phyloP scores from a whole-genome alignment of 108 stramenopile genomes.

The Discostella stelligeroides region DNA sequence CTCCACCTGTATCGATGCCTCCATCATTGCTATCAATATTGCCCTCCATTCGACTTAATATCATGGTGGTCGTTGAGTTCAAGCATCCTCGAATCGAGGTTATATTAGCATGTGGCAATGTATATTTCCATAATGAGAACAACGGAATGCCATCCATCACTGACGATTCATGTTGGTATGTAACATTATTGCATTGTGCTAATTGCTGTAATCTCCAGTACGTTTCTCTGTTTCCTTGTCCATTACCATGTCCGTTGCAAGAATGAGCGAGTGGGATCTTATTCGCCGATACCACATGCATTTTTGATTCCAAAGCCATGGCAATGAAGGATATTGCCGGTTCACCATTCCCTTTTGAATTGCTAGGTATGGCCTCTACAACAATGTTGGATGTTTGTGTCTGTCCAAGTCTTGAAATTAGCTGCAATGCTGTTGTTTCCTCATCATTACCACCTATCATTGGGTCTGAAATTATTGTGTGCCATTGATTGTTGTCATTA shows the following conservation, averaged over 20 bases:
- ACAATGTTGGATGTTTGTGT: slow-evolving; percentile 30
- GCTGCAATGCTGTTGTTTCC: too few species aligned
- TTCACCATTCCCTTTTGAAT: slow-evolving; percentile 24
- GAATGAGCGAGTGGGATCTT: slow-evolving; percentile 30
- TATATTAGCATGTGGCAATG: slow-evolving; percentile 15
- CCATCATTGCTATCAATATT: background rate
- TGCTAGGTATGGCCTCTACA: slow-evolving; percentile 40
- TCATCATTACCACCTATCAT: too few species aligned
- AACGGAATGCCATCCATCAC: slow-evolving; percentile 46
- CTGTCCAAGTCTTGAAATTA: background rate
- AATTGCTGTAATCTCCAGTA: slow-evolving; percentile 29
- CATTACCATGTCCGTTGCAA: too few species aligned
- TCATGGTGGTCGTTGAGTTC: slow-evolving; percentile 39
- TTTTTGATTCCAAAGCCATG: slow-evolving; percentile 14
- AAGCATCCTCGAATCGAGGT: slow-evolving; percentile 28
- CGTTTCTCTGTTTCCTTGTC: slow-evolving; percentile 9
- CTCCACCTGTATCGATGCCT: slow-evolving; percentile 5
- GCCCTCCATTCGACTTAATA: slow-evolving; percentile 36
- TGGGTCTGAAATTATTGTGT: too few species aligned
- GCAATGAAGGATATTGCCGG: slow-evolving; percentile 32
- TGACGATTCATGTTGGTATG: slow-evolving; percentile 39
- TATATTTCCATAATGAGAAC: slow-evolving; percentile 32
- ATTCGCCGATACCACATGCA: slow-evolving; percentile 37
- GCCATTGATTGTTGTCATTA: too few species aligned
- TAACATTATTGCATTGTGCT: slow-evolving; percentile 1